Base-by-base conservation (phyloP, 192 early-diverging fungal species). In the Coemansia sp. region DNA sequence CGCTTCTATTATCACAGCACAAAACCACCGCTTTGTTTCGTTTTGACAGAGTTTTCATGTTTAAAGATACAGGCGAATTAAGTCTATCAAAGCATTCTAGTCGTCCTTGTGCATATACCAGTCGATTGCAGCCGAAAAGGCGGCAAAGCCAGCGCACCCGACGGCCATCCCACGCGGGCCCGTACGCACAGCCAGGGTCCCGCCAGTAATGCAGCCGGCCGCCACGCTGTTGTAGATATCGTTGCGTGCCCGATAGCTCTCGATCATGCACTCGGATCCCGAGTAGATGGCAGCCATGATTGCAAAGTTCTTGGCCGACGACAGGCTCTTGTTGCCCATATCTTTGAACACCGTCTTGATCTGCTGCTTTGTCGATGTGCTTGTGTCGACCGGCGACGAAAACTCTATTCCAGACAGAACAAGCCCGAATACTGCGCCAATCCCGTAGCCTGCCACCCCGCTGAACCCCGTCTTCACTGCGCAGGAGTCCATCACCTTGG, bases 171-270 rank as follows among this genome's bases (percentile, higher is more conserved):
- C 92, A 56, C 89, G 82, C 15, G 93, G 93, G 3, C 94, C 94
- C 23, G 87, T 85, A 64, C 84, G 87, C 12, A 88, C 87, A 16
- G 92, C 92, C 63, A 98, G 72, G 18, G 89, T 83, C 10, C 91
- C 95, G 55, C 97, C 96, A 35, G 97, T 96, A 52, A 97, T 83
- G 71, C 96, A 98, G 23, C 97, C 97, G 26, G 94, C 92, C 21
- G 87, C 85, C 14, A 93, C 75, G 62, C 92, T 90, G 72, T 98
- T 99, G 77, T 92, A 94, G 23, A 95, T 81, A 70, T 99, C 97
- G 77, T 98, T 94, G 71, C 95, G 95, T 9, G 92, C 97, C 24
- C 97, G 89, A 71, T 96, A 98, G 86, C 89, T 88, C 85, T 99
- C 97, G 64, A 98, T 96, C 75, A 92, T 86, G 69, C 97, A 98